These are phyloP conservation scores for Xylariaceae sp. DNA, from an alignment of 2,329 filamentous ascomycete genomes.

Conservation along the genomic window DNA sequence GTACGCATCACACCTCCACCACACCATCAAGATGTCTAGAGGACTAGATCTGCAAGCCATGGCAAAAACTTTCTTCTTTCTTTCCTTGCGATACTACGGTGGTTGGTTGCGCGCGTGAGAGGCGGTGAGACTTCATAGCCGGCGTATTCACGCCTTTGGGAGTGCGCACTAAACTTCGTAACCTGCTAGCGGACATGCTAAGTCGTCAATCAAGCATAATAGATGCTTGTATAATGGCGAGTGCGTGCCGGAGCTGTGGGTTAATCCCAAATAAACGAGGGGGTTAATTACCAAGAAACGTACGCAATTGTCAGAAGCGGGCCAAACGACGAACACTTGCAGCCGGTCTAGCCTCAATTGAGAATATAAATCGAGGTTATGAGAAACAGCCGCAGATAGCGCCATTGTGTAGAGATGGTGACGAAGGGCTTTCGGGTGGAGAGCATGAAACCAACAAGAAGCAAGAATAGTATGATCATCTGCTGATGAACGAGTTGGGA, in stretches of 20 bases:
- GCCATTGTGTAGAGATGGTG: constrained; percentile 8
- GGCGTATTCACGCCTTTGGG: constrained; percentile 10
- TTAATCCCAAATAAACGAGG: constrained; percentile 20
- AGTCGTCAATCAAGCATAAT: constrained; percentile 12
- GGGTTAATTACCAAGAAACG: constrained; percentile 10
- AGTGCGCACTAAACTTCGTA: background rate
- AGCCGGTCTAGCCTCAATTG: constrained; percentile 13
- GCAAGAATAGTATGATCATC: constrained; percentile 3
- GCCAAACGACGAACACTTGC: constrained; percentile 16
- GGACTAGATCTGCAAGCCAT: constrained; percentile 11
- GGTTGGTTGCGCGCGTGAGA: constrained; percentile 1
- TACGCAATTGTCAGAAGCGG: constrained; percentile 15
- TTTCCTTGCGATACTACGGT: background rate
- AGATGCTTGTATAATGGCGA: constrained; percentile 11
- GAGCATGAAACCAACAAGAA: constrained; percentile 9
- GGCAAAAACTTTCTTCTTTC: constrained; percentile 5
- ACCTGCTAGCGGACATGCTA: constrained; percentile 8
- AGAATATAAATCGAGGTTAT: background rate
- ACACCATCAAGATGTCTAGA: constrained; percentile 3
- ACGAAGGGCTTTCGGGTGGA: constrained; percentile 12
- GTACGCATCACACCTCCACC: constrained; percentile 9
- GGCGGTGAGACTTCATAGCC: constrained; percentile 16
- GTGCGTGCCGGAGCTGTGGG: constrained; percentile 19
- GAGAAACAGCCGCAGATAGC: constrained; percentile 23
- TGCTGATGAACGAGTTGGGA: background rate